Conservation (phyloP, 495 filamentous ascomycete genomes). For the Thermothielavioides terrestris region DNA sequence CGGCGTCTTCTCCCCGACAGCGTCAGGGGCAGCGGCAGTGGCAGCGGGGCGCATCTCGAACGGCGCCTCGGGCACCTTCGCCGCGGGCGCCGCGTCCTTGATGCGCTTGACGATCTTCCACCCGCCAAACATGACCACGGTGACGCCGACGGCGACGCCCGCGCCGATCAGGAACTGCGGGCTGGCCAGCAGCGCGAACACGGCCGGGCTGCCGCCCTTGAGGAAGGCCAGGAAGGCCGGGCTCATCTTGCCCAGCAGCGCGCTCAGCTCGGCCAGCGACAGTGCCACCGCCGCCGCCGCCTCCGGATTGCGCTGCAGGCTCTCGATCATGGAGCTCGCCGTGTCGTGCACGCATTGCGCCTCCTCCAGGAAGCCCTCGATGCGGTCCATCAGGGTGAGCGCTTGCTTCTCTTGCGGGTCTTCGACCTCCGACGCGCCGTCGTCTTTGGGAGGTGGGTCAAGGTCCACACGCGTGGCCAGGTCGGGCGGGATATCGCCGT, state of each 20-base stretch:
- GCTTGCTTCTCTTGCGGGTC: conserved; percentile 51
- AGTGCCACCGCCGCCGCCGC: conserved; percentile 91
- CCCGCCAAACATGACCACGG: conserved; percentile 87
- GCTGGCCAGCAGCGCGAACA: conserved; percentile 77
- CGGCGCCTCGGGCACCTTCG: conserved; percentile 45
- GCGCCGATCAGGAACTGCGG: conserved; percentile 92
- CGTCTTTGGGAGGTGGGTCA: conserved; percentile 25
- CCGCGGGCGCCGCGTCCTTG: conserved; percentile 26
- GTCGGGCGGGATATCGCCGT: conserved; percentile 60
- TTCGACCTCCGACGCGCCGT: conserved; percentile 13
- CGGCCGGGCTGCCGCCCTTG: conserved; percentile 69
- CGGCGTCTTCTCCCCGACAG: background rate
- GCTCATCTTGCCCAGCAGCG: conserved; percentile 71
- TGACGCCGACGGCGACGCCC: conserved; percentile 79
- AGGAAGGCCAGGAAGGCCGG: conserved; percentile 65
- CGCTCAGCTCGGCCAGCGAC: conserved; percentile 83
- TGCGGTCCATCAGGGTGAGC: conserved; percentile 53
- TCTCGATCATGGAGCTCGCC: conserved; percentile 73
- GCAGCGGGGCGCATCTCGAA: conserved; percentile 38
- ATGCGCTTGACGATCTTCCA: conserved; percentile 95
- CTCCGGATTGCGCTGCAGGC: conserved; percentile 83
- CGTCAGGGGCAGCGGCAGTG: background rate
- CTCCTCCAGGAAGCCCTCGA: conserved; percentile 69
- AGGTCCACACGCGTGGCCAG: conserved; percentile 35
- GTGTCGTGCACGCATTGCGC: conserved; percentile 80